These are phyloP conservation scores for Phytophthora litchii DNA, from an alignment of 352 stramenopile genomes.

Conservation along the genomic window DNA sequence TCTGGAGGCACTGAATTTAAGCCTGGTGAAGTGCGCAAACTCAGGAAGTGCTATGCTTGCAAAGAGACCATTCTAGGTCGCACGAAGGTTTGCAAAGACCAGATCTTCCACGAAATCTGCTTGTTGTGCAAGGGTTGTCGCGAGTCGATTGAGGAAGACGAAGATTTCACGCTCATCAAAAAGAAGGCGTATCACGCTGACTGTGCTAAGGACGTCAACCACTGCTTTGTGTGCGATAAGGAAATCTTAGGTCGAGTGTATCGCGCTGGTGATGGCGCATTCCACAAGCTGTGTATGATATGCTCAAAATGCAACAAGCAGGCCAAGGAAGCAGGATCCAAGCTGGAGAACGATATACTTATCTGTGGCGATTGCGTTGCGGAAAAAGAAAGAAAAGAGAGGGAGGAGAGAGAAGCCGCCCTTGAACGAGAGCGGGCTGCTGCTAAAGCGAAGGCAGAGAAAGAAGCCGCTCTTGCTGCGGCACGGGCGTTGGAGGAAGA, in stretches of 20 bases:
- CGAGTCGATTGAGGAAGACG: slow-evolving; percentile 77
- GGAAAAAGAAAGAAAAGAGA: slow-evolving; percentile 57
- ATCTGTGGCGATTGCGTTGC: slow-evolving; percentile 61
- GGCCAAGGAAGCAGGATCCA: slow-evolving; percentile 60
- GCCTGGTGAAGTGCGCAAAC: slow-evolving; percentile 67
- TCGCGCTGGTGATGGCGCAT: slow-evolving; percentile 59
- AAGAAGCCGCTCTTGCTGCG: slow-evolving; percentile 55
- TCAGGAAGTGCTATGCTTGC: slow-evolving; percentile 81
- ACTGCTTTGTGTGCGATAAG: slow-evolving; percentile 81
- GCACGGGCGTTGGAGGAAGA: slow-evolving; percentile 52
- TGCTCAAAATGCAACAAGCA: slow-evolving; percentile 76
- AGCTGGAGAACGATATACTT: slow-evolving; percentile 60
- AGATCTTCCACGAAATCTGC: slow-evolving; percentile 89
- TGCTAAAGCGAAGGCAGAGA: slow-evolving; percentile 53
- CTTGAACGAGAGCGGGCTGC: slow-evolving; percentile 47
- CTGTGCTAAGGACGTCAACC: slow-evolving; percentile 69
- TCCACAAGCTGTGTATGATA: slow-evolving; percentile 84
- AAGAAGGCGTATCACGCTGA: slow-evolving; percentile 84
- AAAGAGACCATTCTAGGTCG: slow-evolving; percentile 85
- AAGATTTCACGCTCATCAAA: slow-evolving; percentile 81
- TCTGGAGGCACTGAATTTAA: slow-evolving; percentile 61
- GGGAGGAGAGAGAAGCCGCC: slow-evolving; percentile 54
- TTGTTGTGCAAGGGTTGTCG: slow-evolving; percentile 76
- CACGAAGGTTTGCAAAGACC: slow-evolving; percentile 72
- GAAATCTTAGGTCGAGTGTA: slow-evolving; percentile 84